Evolutionary conservation across 2,329 filamentous ascomycete species (phyloP).

Genomic region (Aspergillus sojae): DNA sequence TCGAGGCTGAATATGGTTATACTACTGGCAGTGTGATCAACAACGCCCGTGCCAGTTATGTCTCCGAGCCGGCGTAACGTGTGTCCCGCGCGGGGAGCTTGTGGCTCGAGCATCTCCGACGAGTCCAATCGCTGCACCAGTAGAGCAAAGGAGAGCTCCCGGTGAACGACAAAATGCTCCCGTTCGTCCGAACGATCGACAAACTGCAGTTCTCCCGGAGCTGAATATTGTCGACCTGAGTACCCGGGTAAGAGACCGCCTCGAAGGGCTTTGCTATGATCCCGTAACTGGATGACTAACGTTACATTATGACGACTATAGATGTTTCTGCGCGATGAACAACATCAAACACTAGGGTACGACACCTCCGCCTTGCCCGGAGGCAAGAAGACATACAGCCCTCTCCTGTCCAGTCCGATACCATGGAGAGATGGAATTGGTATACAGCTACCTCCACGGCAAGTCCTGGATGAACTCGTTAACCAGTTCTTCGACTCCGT

Average conservation of each 20-base stretch:
- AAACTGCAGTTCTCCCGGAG: not conserved
- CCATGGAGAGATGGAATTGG: conserved; percentile 12
- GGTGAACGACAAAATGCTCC: not conserved
- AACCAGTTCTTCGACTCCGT: conserved; percentile 13
- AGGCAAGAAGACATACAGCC: not conserved
- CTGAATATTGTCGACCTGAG: conserved; percentile 3
- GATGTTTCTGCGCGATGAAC: not conserved
- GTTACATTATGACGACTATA: not conserved
- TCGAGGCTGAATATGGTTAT: not conserved
- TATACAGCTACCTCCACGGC: conserved; percentile 3
- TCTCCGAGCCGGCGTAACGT: conserved; percentile 3
- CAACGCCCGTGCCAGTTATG: conserved; percentile 4
- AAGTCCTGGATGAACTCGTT: conserved; percentile 7
- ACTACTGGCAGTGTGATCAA: not conserved
- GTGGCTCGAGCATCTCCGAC: not conserved
- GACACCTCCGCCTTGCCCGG: conserved; percentile 3
- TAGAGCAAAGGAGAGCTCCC: not conserved
- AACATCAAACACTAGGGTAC: not conserved
- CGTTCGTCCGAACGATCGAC: not conserved
- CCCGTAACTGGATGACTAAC: not conserved
- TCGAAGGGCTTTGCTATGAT: too few species aligned
- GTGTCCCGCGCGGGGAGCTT: not conserved
- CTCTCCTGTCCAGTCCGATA: not conserved
- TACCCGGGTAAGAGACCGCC: not conserved
- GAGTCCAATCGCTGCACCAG: not conserved